Conservation (phyloP, 306 rosid species). For the Quercus rubra region DNA sequence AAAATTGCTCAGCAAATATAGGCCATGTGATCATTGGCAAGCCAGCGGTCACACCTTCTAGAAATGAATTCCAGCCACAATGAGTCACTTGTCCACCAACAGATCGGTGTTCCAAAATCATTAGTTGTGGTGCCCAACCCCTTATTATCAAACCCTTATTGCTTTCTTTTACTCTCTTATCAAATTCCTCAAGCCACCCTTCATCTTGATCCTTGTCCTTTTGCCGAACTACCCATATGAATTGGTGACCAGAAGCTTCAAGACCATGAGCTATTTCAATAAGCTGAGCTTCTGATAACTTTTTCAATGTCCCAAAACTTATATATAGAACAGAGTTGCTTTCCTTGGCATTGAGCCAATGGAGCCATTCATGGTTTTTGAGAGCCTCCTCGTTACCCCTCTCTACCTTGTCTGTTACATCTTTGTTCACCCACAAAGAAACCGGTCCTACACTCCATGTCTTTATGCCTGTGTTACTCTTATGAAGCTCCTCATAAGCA, state of each 20-base stretch:
- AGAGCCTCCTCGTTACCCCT: conserved; percentile 17
- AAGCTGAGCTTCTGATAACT: conserved; percentile 1
- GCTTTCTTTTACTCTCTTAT: background rate
- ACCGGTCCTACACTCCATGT: conserved; percentile 42
- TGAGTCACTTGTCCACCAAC: background rate
- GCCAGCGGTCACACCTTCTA: background rate
- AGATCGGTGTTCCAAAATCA: background rate
- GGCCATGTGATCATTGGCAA: background rate
- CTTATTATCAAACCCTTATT: background rate
- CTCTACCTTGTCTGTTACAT: conserved; percentile 15
- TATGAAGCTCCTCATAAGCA: too few relatives aligned
- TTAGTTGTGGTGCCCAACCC: background rate
- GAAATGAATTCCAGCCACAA: background rate
- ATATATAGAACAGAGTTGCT: conserved; percentile 17
- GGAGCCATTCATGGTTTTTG: conserved; percentile 23
- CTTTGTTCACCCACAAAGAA: conserved; percentile 32
- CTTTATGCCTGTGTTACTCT: conserved; percentile 9
- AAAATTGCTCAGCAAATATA: background rate
- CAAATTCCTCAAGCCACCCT: background rate
- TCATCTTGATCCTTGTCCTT: background rate
- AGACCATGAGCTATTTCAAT: background rate
- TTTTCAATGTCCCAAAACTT: conserved; percentile 4
- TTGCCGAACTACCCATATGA: conserved; percentile 9
- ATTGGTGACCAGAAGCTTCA: background rate
- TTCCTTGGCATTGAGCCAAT: conserved; percentile 29